These are phyloP conservation scores for Candida sp. DNA, from an alignment of 1,139 yeast genomes.

Conservation along the genomic window DNA sequence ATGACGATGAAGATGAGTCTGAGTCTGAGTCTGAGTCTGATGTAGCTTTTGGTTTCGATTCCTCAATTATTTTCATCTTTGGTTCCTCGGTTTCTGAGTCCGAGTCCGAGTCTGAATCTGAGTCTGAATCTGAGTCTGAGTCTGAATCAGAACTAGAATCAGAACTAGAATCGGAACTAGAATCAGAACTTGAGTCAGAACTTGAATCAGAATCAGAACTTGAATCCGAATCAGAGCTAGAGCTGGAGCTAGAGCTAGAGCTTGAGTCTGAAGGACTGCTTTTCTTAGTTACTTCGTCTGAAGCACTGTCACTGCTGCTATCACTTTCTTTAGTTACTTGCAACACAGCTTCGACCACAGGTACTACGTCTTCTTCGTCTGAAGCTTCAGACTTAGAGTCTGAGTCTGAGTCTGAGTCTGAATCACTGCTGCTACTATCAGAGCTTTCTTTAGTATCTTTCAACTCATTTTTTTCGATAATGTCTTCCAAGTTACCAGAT, in stretches of 20 bases:
- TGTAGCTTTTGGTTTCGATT: background rate
- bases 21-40: background rate
- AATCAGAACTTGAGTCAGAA: conserved; percentile 10
- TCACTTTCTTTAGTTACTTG: conserved; percentile 7
- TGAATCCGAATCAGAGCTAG: conserved; percentile 12
- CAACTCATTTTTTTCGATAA: conserved; percentile 5
- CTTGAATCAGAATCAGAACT: conserved; percentile 10
- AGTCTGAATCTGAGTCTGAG: conserved; percentile 12
- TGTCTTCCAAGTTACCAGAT: conserved; percentile 24
- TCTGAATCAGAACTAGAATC: conserved; percentile 9
- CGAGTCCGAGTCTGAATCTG: conserved; percentile 17
- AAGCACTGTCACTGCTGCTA: conserved; percentile 7
- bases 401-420: conserved; percentile 5
- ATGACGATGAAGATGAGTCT: background rate
- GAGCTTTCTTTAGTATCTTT: conserved; percentile 4
- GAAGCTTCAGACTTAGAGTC: conserved; percentile 5
- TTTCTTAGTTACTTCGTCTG: conserved; percentile 13
- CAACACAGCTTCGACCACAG: conserved; percentile 10
- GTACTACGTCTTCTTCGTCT: conserved; percentile 13
- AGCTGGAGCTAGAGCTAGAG: conserved; percentile 11
- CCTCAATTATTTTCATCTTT: background rate
- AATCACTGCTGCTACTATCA: conserved; percentile 4
- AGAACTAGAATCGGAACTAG: conserved; percentile 12
- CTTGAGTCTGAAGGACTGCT: conserved; percentile 6
- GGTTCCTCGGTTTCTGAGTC: conserved; percentile 6